phyloP scores from a whole-genome alignment of 106 monocot species.

The Allium sativum region DNA sequence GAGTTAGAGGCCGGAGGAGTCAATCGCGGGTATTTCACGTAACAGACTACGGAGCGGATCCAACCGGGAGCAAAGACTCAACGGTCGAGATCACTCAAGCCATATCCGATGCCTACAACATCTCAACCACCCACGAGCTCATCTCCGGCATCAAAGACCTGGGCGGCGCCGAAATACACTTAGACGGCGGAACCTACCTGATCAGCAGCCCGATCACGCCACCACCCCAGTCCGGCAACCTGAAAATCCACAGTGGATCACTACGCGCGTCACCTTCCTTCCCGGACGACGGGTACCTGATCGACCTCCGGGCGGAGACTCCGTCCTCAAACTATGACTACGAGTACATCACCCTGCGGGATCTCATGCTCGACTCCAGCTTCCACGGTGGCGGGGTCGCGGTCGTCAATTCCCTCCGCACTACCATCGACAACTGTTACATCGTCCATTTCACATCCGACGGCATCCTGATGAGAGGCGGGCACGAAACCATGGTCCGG shows the following conservation, averaged over 20 bases:
- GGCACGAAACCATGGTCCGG: constrained; percentile 41
- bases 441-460: constrained; percentile 39
- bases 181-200: constrained; percentile 55
- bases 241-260: constrained; percentile 48
- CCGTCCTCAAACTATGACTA: constrained; percentile 14
- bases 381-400: constrained; percentile 31
- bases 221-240: constrained; percentile 28
- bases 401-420: constrained; percentile 29
- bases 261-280: constrained; percentile 37
- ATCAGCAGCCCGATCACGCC: constrained; percentile 45
- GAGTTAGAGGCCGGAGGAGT: neutral
- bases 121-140: constrained; percentile 15
- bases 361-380: constrained; percentile 42
- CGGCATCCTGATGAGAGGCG: constrained; percentile 28
- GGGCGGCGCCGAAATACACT: constrained; percentile 48
- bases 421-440: constrained; percentile 36
- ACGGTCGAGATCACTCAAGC: constrained; percentile 27
- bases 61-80: constrained; percentile 39
- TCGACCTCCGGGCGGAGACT: constrained; percentile 35
- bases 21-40: constrained; percentile 12
- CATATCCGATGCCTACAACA: constrained; percentile 25
- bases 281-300: constrained; percentile 18
- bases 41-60: constrained; percentile 51
- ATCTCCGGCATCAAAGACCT: constrained; percentile 38
- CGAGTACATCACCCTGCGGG: constrained; percentile 54